Base-by-base conservation (phyloP, 2,329 filamentous ascomycete species). In the Colletotrichum sp. region DNA sequence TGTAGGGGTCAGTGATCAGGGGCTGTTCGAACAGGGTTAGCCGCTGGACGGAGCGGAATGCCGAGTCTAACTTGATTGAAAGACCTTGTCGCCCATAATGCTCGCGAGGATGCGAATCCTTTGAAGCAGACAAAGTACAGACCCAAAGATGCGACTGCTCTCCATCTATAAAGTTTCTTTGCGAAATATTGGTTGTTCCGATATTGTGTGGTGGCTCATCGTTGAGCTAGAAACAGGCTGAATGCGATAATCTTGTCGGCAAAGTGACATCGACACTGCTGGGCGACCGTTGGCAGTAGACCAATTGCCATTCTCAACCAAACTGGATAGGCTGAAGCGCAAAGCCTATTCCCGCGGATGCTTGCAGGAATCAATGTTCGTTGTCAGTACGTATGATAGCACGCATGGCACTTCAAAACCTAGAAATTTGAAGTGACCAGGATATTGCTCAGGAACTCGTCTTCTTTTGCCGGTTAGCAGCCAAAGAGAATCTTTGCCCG, bases 21-120 rank as follows among this genome's bases (percentile, higher is more conserved):
- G 21, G 18, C 26, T 15, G 43, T 38, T n/a, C 21, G n/a, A 32
- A 43, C 58, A 74, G 70, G 70, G 70, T 38, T 74, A 32, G 43
- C 73, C 73, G 73, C 70, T 75, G 69, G 62, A 75, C 73, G 73
- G 73, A 74, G 73, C 73, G 70, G 43, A 76, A 74, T 76, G 73
- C 73, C 73, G 73, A 76, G 70, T 65, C 73, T 76, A 76, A 74
- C 73, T 74, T 66, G 58, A 76, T 74, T 28, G 30, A 69, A 61
- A 16, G 32, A 48, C 48, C 55, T 68, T 26, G 69, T 48, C 34
- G 24, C 30, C 32, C 34, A 48, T 48, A 30, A 73, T 12, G 38
- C 38, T 48, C 38, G 38, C 38, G 18, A n/a, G 70, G 64, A 34
- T 65, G 30, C 28, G 58, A 58, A 56, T 73, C 70, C 70, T 70